Conservation (phyloP, 331 rosid genomes). For the Acacia pycnantha region DNA sequence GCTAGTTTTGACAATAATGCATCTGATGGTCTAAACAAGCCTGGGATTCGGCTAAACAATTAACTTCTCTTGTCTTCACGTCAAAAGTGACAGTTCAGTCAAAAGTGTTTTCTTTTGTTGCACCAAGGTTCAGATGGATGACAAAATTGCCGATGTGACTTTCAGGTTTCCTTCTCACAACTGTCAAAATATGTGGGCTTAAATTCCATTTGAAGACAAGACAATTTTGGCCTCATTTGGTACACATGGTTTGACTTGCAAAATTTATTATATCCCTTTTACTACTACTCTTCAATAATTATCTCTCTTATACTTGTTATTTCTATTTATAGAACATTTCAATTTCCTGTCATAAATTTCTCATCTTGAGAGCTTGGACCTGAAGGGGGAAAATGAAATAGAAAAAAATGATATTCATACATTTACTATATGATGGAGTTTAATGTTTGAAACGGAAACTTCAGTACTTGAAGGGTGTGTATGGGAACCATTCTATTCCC, state of each 20-base stretch:
- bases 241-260: neutral
- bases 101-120: neutral
- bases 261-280: neutral
- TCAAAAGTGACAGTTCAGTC: too few relatives aligned
- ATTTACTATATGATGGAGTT: too few relatives aligned
- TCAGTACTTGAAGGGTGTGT: neutral
- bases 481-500: too few relatives aligned
- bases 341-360: neutral
- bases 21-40: too few relatives aligned
- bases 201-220: neutral
- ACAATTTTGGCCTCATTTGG: neutral
- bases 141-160: neutral
- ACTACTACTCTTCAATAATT: neutral
- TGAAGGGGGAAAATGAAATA: neutral
- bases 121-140: neutral
- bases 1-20: too few relatives aligned
- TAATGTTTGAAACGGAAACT: neutral
- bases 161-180: neutral
- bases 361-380: neutral
- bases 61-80: too few relatives aligned
- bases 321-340: neutral
- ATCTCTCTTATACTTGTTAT: neutral
- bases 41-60: too few relatives aligned
- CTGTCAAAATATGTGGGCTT: neutral
- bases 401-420: too few relatives aligned